Base-by-base conservation (phyloP, 768 basidiomycete species). In the Lactarius psammicola region DNA sequence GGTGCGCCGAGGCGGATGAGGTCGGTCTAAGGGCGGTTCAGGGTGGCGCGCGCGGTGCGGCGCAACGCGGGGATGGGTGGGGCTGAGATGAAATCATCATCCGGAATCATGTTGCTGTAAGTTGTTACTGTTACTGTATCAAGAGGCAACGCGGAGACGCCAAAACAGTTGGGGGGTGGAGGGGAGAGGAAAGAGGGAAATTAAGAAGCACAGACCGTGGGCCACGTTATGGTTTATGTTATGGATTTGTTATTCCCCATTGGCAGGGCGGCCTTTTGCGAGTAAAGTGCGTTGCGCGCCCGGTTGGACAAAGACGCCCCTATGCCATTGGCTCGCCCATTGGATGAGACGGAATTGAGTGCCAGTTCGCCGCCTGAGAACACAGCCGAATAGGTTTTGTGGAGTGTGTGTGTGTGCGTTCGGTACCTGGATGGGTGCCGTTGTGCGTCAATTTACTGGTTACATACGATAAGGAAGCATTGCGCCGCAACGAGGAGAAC, bases 401-500 rank as follows among this genome's bases (percentile, higher is more conserved):
- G 44, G 44, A 46, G 20, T 1, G 42, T 20, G 42, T 44, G 42
- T 44, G 46, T 23, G 23, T 38, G 13, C 17, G 3, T 49, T 23
- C 11, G 40, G 11, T 46, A n/a, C 46, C 23, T 23, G 11, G 44
- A 46, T 46, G 10, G 0, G 44, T 46, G 44, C 44, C 44, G 7
- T 46, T 10, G 44, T 46, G 20, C 44, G 23, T 49, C 36, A 38
- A 38, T 38, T 15, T 38, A 15, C 36, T 38, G 36, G 15, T 11
- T 7, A 49, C 11, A 30, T 40, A 56, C 10, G 49, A 56, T 57
- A 62, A 57, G 36, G 36, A 23, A 34, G 30, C 5, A 44, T 62
- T 62, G 65, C 65, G 60, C 60, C 60, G 56, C 60, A 58, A 60
- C 23, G 53, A 61, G 65, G 28, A 36, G 40, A 10, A 28, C 3